Conservation (phyloP, 768 basidiomycete species). For the Rhodotorula babjevae region DNA sequence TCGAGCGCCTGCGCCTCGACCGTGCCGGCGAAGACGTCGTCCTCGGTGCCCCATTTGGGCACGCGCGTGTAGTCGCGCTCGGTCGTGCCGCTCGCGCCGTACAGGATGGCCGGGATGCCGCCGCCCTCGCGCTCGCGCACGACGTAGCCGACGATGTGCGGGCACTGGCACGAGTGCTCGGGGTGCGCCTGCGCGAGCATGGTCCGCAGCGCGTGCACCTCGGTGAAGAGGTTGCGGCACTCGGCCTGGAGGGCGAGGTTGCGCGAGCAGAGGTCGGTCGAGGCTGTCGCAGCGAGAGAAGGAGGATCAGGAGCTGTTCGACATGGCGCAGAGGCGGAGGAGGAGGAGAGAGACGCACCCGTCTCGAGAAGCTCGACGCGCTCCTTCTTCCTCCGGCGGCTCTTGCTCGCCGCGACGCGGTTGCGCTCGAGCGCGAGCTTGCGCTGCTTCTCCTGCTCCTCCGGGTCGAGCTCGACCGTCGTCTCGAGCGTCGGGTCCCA, state of each 20-base stretch:
- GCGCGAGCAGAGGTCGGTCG: constrained; percentile 23
- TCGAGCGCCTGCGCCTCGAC: background rate
- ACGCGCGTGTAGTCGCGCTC: constrained; percentile 15
- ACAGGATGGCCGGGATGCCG: constrained; percentile 34
- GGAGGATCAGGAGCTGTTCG: background rate
- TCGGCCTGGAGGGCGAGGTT: constrained; percentile 29
- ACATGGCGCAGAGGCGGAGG: background rate
- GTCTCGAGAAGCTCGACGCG: constrained; percentile 33
- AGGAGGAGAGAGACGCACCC: background rate
- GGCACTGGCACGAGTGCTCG: constrained; percentile 20
- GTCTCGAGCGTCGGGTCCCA: constrained; percentile 25
- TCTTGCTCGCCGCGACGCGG: constrained; percentile 41
- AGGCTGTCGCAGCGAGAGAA: constrained; percentile 5
- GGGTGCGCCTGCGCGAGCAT: constrained; percentile 24
- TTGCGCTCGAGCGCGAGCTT: constrained; percentile 39
- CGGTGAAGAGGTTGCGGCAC: constrained; percentile 28
- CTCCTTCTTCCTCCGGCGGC: constrained; percentile 40
- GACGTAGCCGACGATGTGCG: constrained; percentile 37
- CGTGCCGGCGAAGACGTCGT: constrained; percentile 9
- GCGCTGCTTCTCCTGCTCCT: constrained; percentile 32
- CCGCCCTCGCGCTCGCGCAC: constrained; percentile 32
- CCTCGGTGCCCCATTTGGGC: constrained; percentile 27
- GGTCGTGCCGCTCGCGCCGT: constrained; percentile 21
- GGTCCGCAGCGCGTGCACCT: constrained; percentile 31
- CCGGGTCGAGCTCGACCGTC: constrained; percentile 25